phyloP scores from a whole-genome alignment of 2,329 filamentous ascomycete genomes.

The Penicillium sp. region DNA sequence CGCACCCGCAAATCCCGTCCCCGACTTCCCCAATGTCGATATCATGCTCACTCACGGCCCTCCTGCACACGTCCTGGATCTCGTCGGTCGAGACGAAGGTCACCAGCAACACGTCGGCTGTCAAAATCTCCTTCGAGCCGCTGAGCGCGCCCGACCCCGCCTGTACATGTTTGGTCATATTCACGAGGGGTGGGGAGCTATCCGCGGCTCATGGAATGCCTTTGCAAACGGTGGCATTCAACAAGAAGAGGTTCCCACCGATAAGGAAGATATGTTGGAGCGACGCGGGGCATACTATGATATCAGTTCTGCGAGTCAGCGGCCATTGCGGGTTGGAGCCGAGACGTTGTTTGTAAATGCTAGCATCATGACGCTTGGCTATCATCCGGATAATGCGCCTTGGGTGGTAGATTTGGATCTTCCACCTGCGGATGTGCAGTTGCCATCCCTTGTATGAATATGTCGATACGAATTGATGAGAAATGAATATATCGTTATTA shows the following conservation, averaged over 20 bases:
- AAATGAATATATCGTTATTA: slow-evolving; percentile 13
- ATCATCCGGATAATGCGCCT: slow-evolving; percentile 58
- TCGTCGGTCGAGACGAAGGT: slow-evolving; percentile 31
- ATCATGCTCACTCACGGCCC: slow-evolving; percentile 68
- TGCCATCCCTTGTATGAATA: slow-evolving; percentile 4
- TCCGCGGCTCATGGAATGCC: slow-evolving; percentile 39
- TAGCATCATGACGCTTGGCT: slow-evolving; percentile 59
- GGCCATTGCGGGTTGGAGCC: slow-evolving; percentile 50
- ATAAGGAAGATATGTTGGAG: slow-evolving; percentile 39
- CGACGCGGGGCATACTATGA: slow-evolving; percentile 44
- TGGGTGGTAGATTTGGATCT: slow-evolving; percentile 64
- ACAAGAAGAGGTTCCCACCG: slow-evolving; percentile 29
- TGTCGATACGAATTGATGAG: slow-evolving; percentile 20
- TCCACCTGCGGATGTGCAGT: slow-evolving; percentile 28
- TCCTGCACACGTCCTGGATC: slow-evolving; percentile 59
- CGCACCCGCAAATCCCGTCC: slow-evolving; percentile 47
- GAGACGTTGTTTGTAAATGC: slow-evolving; percentile 66
- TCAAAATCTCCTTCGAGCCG: slow-evolving; percentile 58
- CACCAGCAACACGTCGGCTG: slow-evolving; percentile 58
- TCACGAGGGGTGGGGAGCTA: slow-evolving; percentile 60
- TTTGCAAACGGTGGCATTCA: slow-evolving; percentile 28
- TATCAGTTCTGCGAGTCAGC: slow-evolving; percentile 37
- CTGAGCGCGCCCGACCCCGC: slow-evolving; percentile 57
- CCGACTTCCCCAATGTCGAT: slow-evolving; percentile 56
- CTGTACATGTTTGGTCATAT: slow-evolving; percentile 70